Conservation (phyloP, 805 yeast species). For the Candida tallmaniae region DNA sequence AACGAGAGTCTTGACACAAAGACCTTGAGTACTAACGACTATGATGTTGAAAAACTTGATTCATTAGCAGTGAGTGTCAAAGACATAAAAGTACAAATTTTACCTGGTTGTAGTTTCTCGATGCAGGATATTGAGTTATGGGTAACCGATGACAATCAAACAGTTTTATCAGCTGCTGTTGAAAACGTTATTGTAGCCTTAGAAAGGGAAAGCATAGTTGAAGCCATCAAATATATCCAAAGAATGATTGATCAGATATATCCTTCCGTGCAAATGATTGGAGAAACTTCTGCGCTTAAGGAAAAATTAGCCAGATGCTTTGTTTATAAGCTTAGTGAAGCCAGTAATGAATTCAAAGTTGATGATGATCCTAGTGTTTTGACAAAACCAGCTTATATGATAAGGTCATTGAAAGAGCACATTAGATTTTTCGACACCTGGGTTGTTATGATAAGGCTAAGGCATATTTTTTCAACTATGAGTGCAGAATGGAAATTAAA, state of each 20-base stretch:
- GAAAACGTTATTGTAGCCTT: slow-evolving; percentile 18
- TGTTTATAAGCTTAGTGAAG: slow-evolving; percentile 37
- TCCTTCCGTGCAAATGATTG: slow-evolving; percentile 16
- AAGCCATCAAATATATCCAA: slow-evolving; percentile 18
- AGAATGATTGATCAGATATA: slow-evolving; percentile 9
- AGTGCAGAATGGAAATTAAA: slow-evolving; percentile 49
- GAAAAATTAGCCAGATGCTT: slow-evolving; percentile 27
- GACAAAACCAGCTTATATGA: slow-evolving; percentile 81
- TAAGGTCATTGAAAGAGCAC: slow-evolving; percentile 68
- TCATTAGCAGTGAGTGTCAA: slow-evolving; percentile 30
- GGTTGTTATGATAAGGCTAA: slow-evolving; percentile 74
- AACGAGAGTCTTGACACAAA: slow-evolving; percentile 1
- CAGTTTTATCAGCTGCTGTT: slow-evolving; percentile 16
- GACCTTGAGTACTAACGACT: slow-evolving; percentile 1
- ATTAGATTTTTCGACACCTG: slow-evolving; percentile 80
- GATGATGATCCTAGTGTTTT: slow-evolving; percentile 86
- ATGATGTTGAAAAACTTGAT: slow-evolving; percentile 4
- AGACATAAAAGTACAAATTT: slow-evolving; percentile 17
- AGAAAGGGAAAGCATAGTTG: slow-evolving; percentile 16
- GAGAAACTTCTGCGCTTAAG: slow-evolving; percentile 11
- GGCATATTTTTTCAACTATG: slow-evolving; percentile 63
- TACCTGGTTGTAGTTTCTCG: slow-evolving; percentile 12
- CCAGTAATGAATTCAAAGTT: slow-evolving; percentile 41
- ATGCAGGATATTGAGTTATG: slow-evolving; percentile 35
- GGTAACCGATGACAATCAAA: slow-evolving; percentile 20